phyloP scores from a whole-genome alignment of 768 basidiomycete genomes.

The Boletus barrowsii region DNA sequence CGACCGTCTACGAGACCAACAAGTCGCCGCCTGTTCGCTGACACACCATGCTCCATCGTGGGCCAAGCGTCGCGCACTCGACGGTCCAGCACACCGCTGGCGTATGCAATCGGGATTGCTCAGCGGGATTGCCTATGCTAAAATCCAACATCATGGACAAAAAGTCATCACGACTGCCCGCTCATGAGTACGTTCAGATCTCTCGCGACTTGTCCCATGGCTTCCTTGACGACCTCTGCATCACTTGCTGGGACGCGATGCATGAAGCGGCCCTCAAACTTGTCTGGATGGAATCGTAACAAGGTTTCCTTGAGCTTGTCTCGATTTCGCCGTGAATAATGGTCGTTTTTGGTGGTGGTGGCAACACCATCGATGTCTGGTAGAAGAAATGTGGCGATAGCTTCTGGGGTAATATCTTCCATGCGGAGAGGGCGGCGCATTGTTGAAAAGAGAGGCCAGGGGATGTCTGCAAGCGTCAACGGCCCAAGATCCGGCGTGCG shows the following conservation, averaged over 20 bases:
- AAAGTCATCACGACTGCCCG: conserved; percentile 9
- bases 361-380: conserved; percentile 18
- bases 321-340: conserved; percentile 45
- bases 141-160: no score
- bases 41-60: no score
- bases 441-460: conserved; percentile 58
- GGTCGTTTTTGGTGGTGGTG: conserved; percentile 14
- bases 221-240: conserved; percentile 50
- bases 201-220: conserved; percentile 61
- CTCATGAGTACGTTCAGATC: conserved; percentile 57
- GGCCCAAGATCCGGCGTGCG: conserved; percentile 19
- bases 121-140: no score
- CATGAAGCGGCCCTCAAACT: conserved; percentile 76
- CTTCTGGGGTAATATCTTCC: conserved; percentile 54
- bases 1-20: no score
- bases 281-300: conserved; percentile 77
- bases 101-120: no score
- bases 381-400: conserved; percentile 58
- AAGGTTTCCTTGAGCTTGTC: conserved; percentile 66
- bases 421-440: conserved; percentile 20
- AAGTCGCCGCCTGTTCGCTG: no score
- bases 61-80: no score
- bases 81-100: no score
- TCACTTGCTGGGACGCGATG: conserved; percentile 46
- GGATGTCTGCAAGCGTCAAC: conserved; percentile 59